phyloP scores from a whole-genome alignment of 495 filamentous ascomycete genomes.

The Aspergillus carlsbadensis region DNA sequence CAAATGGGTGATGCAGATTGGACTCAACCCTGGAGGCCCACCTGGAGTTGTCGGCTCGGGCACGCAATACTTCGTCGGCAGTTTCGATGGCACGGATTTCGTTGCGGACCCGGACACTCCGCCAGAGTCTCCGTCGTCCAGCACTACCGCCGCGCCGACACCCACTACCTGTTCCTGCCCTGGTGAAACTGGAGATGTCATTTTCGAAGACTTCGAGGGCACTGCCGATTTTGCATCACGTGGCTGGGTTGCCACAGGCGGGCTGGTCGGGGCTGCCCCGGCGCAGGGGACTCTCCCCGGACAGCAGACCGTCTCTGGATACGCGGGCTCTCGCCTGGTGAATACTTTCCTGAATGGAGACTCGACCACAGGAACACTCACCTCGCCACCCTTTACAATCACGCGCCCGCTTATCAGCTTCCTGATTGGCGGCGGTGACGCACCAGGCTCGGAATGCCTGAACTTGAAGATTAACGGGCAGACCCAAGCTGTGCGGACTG shows the following conservation, averaged over 20 bases:
- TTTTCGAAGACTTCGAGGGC: no score
- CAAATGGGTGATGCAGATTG: conserved; percentile 49
- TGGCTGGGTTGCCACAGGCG: conserved; percentile 15
- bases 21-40: conserved; percentile 58
- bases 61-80: conserved; percentile 33
- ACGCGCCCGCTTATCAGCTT: background rate
- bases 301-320: conserved; percentile 3
- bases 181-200: no score
- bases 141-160: background rate
- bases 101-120: background rate
- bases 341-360: background rate
- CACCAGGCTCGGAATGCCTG: background rate
- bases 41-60: conserved; percentile 43
- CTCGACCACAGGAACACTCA: conserved; percentile 3
- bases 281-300: conserved; percentile 2
- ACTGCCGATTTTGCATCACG: background rate
- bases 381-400: conserved; percentile 5
- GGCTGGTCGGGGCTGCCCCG: conserved; percentile 5
- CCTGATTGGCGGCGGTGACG: conserved; percentile 2
- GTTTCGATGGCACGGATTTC: conserved; percentile 36
- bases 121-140: background rate
- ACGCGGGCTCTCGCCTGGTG: background rate
- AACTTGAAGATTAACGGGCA: conserved; percentile 5
- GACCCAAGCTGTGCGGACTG: background rate
- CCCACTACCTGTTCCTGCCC: no score